Base-by-base conservation (phyloP, 768 basidiomycete species). In the Kwoniella dendrophila region DNA sequence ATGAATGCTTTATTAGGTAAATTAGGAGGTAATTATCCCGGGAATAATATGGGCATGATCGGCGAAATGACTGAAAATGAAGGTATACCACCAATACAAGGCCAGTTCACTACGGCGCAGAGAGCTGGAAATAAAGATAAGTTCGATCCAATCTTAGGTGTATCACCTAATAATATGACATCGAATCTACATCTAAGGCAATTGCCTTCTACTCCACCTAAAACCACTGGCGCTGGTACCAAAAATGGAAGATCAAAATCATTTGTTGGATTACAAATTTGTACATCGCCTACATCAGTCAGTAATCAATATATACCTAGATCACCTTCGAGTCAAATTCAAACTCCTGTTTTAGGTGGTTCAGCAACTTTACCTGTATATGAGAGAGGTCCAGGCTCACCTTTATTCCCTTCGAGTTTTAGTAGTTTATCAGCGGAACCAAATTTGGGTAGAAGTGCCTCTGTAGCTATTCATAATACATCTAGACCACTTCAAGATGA, bases 361-460 rank as follows among this genome's bases (percentile, higher is more conserved):
- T 44, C 40, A 57, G 32, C 58, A 1, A 51, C 61, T 33, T 29
- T 58, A 50, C 59, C 54, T 26, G 54, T 59, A 16, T 59, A 62
- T 8, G 88, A 90, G 66, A 83, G 89, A 4, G 82, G 81, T 0
- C 86, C 87, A 1, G 90, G 89, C 0, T 84, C 86, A 66, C 90
- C 90, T 14, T 80, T 92, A 6, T 94, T 94, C 81, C 89, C 89
- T 2, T 87, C 85, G 67, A 89, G 85, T 73, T 94, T 92, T 78
- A 85, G 88, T 32, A 83, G 84, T 56, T 77, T 92, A 64, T 84
- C 85, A 26, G 68, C 83, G 34, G 85, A 84, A 33, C 89, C 90
- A 22, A 90, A 88, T 24, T 79, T 90, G 69, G 67, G 75, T 5
- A 47, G 76, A 47, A 67, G 64, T 32, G 74, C 68, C 11, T 72